phyloP scores from a whole-genome alignment of 345 rosid genomes.

The Citrus sp. region DNA sequence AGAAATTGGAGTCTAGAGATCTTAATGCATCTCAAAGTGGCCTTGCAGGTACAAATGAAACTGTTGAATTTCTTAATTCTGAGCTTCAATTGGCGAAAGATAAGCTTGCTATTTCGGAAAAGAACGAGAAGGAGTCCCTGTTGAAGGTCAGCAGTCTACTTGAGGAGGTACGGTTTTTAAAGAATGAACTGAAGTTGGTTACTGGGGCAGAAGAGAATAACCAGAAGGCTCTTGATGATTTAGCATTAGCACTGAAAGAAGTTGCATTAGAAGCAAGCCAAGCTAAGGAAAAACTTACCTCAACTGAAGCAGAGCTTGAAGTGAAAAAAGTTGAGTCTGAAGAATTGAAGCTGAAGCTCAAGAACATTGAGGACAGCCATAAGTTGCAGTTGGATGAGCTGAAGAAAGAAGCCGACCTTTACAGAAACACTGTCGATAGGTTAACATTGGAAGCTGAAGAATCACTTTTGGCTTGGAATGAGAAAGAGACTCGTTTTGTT shows the following conservation, averaged over 20 bases:
- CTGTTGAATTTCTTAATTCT: constrained; percentile 26
- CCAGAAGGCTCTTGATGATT: constrained; percentile 85
- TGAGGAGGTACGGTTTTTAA: constrained; percentile 38
- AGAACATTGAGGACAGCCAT: constrained; percentile 30
- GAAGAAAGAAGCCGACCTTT: constrained; percentile 48
- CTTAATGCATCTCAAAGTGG: constrained; percentile 22
- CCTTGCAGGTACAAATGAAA: constrained; percentile 15
- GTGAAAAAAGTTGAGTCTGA: constrained; percentile 28
- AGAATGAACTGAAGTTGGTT: constrained; percentile 44
- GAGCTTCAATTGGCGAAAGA: constrained; percentile 37
- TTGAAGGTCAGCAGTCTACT: constrained; percentile 21
- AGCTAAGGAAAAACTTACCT: constrained; percentile 49
- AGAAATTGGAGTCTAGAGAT: constrained; percentile 12
- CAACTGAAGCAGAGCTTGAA: constrained; percentile 42
- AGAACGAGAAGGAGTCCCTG: constrained; percentile 33
- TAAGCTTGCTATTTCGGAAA: constrained; percentile 25
- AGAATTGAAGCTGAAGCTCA: constrained; percentile 33
- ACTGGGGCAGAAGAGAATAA: constrained; percentile 65
- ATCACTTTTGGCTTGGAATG: constrained; percentile 69
- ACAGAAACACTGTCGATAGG: constrained; percentile 59
- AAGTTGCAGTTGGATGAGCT: constrained; percentile 31
- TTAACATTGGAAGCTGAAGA: constrained; percentile 78
- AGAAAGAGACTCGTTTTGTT: constrained; percentile 70
- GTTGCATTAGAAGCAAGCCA: constrained; percentile 59
- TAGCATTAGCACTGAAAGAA: constrained; percentile 75